Percentiles rank a stretch among this genome's conserved stretches.
phyloP scores from a whole-genome alignment of 2,329 filamentous ascomycete species.

The Rutstroemia sp. region DNA sequence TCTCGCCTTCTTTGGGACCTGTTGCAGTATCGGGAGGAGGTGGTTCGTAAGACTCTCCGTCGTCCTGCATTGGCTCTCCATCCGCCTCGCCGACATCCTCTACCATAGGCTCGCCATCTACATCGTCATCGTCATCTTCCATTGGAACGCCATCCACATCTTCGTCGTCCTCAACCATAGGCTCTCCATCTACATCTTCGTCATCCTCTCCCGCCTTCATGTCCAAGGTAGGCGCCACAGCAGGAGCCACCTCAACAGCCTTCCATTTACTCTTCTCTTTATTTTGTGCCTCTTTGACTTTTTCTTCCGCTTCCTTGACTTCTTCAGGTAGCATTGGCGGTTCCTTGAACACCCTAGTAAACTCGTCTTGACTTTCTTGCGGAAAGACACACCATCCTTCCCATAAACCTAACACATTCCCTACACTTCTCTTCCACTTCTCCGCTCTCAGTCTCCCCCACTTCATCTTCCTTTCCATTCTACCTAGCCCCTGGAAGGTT shows the following conservation, averaged over 20 bases:
- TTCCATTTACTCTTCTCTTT: conserved; percentile 30
- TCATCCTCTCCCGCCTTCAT: conserved; percentile 30
- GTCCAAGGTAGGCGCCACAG: conserved; percentile 32
- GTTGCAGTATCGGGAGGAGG: background rate
- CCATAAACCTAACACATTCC: conserved; percentile 50
- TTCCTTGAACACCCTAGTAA: conserved; percentile 63
- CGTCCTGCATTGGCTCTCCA: conserved; percentile 27
- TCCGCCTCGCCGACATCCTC: conserved; percentile 32
- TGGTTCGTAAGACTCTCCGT: background rate
- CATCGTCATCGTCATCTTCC: conserved; percentile 37
- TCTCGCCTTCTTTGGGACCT: background rate
- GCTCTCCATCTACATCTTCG: conserved; percentile 32
- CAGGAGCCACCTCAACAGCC: conserved; percentile 31
- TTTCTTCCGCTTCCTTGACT: conserved; percentile 29
- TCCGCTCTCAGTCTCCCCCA: conserved; percentile 62
- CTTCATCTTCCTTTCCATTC: conserved; percentile 52
- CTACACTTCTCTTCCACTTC: conserved; percentile 57
- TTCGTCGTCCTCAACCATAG: conserved; percentile 37
- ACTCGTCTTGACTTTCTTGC: conserved; percentile 62
- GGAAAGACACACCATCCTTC: conserved; percentile 68
- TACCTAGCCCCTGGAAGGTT: conserved; percentile 57
- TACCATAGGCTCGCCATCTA: conserved; percentile 36
- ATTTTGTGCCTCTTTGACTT: conserved; percentile 24
- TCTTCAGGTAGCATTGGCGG: conserved; percentile 48
- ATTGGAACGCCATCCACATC: conserved; percentile 49